A percentile compares a stretch with the other conserved stretches of the same genome.
Conservation (phyloP, 202 grass and related monocot species). For the Saccharum hybrid region DNA sequence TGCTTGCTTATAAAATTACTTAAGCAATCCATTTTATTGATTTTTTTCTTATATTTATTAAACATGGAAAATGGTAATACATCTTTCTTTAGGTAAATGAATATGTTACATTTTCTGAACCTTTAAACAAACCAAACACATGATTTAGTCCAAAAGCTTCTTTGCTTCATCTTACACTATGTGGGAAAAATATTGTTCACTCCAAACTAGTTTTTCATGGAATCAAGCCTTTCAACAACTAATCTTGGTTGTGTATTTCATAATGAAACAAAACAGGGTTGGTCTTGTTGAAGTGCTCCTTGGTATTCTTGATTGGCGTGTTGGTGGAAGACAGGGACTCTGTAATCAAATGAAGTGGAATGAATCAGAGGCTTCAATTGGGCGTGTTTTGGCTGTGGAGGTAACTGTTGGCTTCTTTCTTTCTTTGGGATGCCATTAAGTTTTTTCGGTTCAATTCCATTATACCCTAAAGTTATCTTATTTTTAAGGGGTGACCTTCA, state of each 20-base stretch:
- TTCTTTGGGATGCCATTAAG: background rate
- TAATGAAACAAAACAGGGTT: slow-evolving; percentile 62
- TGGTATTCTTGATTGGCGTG: slow-evolving; percentile 98
- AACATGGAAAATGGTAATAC: slow-evolving; percentile 9
- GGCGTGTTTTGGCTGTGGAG: slow-evolving; percentile 95
- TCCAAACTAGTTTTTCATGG: slow-evolving; percentile 31
- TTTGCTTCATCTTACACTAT: background rate
- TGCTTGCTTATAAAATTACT: slow-evolving; percentile 27
- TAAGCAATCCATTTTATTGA: background rate
- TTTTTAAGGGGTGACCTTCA: background rate
- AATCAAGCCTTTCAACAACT: slow-evolving; percentile 13
- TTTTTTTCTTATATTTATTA: slow-evolving; percentile 7
- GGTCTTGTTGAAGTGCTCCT: slow-evolving; percentile 93
- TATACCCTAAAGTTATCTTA: background rate
- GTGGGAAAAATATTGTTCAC: slow-evolving; percentile 17
- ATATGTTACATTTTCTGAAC: slow-evolving; percentile 8
- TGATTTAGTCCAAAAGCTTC: background rate
- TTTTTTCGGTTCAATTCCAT: slow-evolving; percentile 18
- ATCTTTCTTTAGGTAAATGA: slow-evolving; percentile 25
- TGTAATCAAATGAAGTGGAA: slow-evolving; percentile 99
- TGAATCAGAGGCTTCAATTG: slow-evolving; percentile 96
- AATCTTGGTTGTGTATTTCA: slow-evolving; percentile 38
- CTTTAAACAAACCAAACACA: slow-evolving; percentile 3
- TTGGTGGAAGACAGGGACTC: slow-evolving; percentile 89
- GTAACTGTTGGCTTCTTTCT: slow-evolving; percentile 46